These are phyloP conservation scores for Grifola frondosa DNA, from an alignment of 1,284 basidiomycete genomes.

Conservation along the genomic window DNA sequence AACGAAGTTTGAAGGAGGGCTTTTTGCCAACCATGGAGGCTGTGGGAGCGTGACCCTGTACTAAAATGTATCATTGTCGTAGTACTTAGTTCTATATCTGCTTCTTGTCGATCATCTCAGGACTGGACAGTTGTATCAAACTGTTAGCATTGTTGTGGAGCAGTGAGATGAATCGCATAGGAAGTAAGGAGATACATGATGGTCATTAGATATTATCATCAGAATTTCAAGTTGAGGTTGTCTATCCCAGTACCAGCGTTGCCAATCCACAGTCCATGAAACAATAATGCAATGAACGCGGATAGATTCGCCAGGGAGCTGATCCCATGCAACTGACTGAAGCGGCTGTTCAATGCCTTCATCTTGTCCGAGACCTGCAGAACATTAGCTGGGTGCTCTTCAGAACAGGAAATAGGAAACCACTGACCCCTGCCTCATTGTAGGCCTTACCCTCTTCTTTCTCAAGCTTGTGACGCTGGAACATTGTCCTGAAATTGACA, in stretches of 20 bases:
- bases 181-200: not conserved
- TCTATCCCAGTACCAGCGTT: slow-evolving; percentile 42
- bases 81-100: too few relatives aligned
- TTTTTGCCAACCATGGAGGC: slow-evolving; percentile 76
- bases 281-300: slow-evolving; percentile 59
- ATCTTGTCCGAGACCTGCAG: slow-evolving; percentile 65
- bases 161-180: too few relatives aligned
- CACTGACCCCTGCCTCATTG: slow-evolving; percentile 59
- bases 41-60: slow-evolving; percentile 58
- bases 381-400: not conserved
- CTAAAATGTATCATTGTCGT: slow-evolving; percentile 30
- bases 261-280: slow-evolving; percentile 75
- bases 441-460: slow-evolving; percentile 71
- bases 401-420: slow-evolving; percentile 1
- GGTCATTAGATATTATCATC: not conserved
- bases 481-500: slow-evolving; percentile 54
- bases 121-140: too few relatives aligned
- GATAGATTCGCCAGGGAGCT: slow-evolving; percentile 66
- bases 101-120: too few relatives aligned
- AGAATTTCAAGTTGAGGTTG: slow-evolving; percentile 10
- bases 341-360: slow-evolving; percentile 65
- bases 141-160: too few relatives aligned
- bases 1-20: slow-evolving; percentile 86
- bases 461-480: slow-evolving; percentile 70
- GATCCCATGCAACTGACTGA: slow-evolving; percentile 66